phyloP scores from a whole-genome alignment of 768 basidiomycete genomes.

The Tylopilus intermedius region DNA sequence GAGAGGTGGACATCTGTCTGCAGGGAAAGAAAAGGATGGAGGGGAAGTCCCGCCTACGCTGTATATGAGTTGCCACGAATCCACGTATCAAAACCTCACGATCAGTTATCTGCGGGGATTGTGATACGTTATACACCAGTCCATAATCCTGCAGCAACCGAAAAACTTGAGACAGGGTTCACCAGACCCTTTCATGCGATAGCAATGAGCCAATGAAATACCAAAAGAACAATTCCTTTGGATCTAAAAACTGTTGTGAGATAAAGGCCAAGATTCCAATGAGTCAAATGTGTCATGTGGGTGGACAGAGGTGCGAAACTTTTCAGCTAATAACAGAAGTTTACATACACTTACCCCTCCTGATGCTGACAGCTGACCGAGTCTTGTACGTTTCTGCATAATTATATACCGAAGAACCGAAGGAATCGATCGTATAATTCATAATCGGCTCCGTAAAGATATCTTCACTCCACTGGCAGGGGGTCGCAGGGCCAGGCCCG shows the following conservation, averaged over 20 bases:
- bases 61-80: not conserved
- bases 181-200: not conserved
- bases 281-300: not conserved
- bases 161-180: not conserved
- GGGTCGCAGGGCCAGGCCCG: too few species aligned
- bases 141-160: not conserved
- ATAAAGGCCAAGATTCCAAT: not conserved
- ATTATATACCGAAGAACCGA: not conserved
- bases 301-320: not conserved
- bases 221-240: not conserved
- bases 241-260: not conserved
- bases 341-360: not conserved
- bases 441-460: not conserved
- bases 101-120: too few species aligned
- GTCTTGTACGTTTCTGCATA: not conserved
- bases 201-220: not conserved
- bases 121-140: not conserved
- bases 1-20: constrained; percentile 1
- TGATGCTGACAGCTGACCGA: not conserved
- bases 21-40: not conserved
- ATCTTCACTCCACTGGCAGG: too few species aligned
- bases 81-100: not conserved
- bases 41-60: too few species aligned
- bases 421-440: not conserved
- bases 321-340: not conserved